These are phyloP conservation scores for Globomyces sp. DNA, from an alignment of 371 early-diverging fungal genomes.

Conservation along the genomic window DNA sequence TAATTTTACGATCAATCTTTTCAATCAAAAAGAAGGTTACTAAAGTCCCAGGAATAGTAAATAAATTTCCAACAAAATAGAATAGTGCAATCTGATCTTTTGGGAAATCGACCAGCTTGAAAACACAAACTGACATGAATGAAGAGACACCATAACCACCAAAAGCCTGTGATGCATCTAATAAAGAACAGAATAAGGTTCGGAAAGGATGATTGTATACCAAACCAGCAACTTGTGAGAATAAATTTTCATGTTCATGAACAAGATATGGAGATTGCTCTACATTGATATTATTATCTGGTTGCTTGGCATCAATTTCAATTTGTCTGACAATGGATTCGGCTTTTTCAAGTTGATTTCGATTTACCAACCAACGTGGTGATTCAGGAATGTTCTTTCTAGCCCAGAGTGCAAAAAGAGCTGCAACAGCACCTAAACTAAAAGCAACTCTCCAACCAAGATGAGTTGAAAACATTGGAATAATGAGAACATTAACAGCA, in stretches of 20 bases:
- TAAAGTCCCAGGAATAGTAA: neutral
- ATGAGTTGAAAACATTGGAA: neutral
- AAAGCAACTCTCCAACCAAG: slow-evolving; percentile 5
- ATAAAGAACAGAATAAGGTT: neutral
- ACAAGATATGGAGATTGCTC: neutral
- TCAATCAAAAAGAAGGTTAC: neutral
- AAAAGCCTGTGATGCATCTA: neutral
- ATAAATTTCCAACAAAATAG: neutral
- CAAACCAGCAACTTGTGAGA: neutral
- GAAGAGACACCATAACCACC: neutral
- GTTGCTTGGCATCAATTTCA: neutral
- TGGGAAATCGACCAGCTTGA: neutral
- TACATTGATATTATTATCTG: neutral
- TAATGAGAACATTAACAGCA: neutral
- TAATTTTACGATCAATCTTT: neutral
- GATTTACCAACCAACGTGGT: slow-evolving; percentile 54
- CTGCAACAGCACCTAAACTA: slow-evolving; percentile 27
- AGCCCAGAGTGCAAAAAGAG: slow-evolving; percentile 46
- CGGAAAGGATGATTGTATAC: neutral
- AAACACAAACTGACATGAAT: neutral
- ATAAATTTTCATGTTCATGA: neutral
- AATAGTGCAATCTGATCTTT: neutral
- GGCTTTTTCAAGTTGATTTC: slow-evolving; percentile 40
- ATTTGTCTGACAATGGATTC: slow-evolving; percentile 6
- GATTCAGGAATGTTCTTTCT: slow-evolving; percentile 50